Base-by-base conservation (phyloP, 352 stramenopile species). In the Phytophthora cryptogea region DNA sequence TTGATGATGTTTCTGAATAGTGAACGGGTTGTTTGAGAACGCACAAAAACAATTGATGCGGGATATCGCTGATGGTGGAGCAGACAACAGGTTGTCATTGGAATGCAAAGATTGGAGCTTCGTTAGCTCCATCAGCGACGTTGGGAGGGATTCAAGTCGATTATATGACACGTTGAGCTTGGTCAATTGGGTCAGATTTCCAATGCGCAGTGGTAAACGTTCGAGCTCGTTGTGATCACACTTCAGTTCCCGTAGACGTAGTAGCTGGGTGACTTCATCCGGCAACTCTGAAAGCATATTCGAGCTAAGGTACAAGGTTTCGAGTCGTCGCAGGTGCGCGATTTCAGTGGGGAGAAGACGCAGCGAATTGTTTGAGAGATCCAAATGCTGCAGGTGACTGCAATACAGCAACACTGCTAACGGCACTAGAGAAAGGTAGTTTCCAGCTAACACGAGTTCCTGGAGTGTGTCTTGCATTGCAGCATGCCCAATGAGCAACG, bases 1-100 rank as follows among this genome's bases (percentile, higher is more conserved):
- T 10, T 42, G 49, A 11, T 56, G 28, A 17, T 59, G 27, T 26
- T 75, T 55, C 48, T 61, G 43, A 27, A 52, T 41, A 13, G 60
- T 60, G 43, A 92, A 90, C 23, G 76, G 78, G 42, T 92, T 92
- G 52, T 86, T 89, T 14, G 76, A 88, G 40, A 84, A 68, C 20
- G 89, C 78, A 27, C 77, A 70, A 42, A 73, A 84, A 45, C 70
- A 85, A 16, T 52, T 42, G 9, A 66, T 16, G 11, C 62, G 35
- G 20, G 46, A 45, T 8, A 78, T 33, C 8, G 58, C 68, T 17
- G 80, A 59, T 5, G 83, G 78, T 11, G 41, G 28, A 4, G 45
- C 16, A 5, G 36, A 31, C 31, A 92, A 56, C 14, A 59, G 35
- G 46, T 92, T 92, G 53, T 84, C 63, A 40, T 66, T 80, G 9